Conservation (phyloP, 306 rosid species). For the Vicia faba region DNA sequence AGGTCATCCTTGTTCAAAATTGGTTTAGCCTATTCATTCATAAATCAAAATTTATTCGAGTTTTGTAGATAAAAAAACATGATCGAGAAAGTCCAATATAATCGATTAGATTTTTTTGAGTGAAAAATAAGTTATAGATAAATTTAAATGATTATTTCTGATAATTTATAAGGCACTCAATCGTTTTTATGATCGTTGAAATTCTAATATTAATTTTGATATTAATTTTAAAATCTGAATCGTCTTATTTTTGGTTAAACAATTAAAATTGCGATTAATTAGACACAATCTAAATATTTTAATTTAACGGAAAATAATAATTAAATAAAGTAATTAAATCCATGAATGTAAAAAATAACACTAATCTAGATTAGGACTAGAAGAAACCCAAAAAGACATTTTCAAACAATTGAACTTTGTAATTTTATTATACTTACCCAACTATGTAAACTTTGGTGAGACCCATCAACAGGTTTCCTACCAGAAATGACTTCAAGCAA, state of each 20-base stretch:
- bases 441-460: slow-evolving; percentile 87
- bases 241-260: background rate
- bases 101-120: no score
- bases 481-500: slow-evolving; percentile 85
- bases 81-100: no score
- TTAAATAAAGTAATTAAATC: background rate
- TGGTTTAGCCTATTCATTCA: slow-evolving; percentile 75
- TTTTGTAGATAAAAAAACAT: no score
- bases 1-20: slow-evolving; percentile 71
- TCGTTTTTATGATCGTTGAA: no score
- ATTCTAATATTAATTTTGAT: no score
- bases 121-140: no score
- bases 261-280: no score
- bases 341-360: slow-evolving; percentile 23
- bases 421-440: slow-evolving; percentile 57
- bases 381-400: slow-evolving; percentile 34
- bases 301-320: background rate
- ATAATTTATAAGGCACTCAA: no score
- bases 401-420: background rate
- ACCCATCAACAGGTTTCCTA: slow-evolving; percentile 85
- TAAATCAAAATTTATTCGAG: slow-evolving; percentile 4
- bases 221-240: no score
- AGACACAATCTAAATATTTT: no score
- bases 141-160: no score
- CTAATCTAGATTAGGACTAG: slow-evolving; percentile 12